Percentiles rank a stretch among this genome's conserved stretches.
These are phyloP conservation scores for Penicillium alfredii DNA, from an alignment of 495 filamentous ascomycete genomes.

Conservation along the genomic window DNA sequence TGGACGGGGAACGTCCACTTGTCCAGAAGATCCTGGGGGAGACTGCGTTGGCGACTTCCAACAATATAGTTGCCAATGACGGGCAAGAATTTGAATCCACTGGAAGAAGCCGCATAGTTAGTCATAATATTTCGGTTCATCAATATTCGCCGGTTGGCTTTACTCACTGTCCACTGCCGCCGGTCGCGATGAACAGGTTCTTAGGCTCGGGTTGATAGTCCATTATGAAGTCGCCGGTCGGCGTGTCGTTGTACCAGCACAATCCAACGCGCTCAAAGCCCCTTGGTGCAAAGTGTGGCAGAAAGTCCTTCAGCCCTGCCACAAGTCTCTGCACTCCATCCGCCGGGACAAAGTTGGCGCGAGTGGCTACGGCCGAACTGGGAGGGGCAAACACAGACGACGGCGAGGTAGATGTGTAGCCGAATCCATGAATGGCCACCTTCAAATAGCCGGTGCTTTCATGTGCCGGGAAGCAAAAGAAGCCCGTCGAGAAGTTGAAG, in stretches of 20 bases:
- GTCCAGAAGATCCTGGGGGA: constrained; percentile 26
- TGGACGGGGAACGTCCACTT: constrained; percentile 35
- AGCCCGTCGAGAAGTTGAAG: constrained; percentile 67
- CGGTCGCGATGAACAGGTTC: constrained; percentile 68
- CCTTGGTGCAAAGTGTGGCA: constrained; percentile 53
- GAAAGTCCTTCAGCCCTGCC: constrained; percentile 48
- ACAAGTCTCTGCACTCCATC: constrained; percentile 54
- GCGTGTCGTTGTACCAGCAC: constrained; percentile 83
- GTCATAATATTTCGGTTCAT: neutral
- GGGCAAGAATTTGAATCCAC: constrained; percentile 45
- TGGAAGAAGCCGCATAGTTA: constrained; percentile 1
- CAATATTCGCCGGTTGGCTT: neutral
- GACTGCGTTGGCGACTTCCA: constrained; percentile 31
- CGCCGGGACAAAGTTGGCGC: constrained; percentile 38
- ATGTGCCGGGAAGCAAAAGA: constrained; percentile 70
- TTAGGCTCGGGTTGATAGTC: constrained; percentile 60
- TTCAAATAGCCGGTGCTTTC: constrained; percentile 48
- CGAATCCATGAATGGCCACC: constrained; percentile 70
- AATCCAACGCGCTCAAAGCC: constrained; percentile 58
- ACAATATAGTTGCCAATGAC: constrained; percentile 42
- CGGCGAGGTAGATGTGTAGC: constrained; percentile 44
- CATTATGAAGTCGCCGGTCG: constrained; percentile 68
- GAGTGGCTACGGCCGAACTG: constrained; percentile 15
- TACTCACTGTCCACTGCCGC: constrained; percentile 65
- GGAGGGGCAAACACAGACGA: constrained; percentile 21